Evolutionary conservation across 2,329 filamentous ascomycete genomes (phyloP), one percentile per base, ranked within the genome.

Genomic region (Neofusicoccum laricinum): DNA sequence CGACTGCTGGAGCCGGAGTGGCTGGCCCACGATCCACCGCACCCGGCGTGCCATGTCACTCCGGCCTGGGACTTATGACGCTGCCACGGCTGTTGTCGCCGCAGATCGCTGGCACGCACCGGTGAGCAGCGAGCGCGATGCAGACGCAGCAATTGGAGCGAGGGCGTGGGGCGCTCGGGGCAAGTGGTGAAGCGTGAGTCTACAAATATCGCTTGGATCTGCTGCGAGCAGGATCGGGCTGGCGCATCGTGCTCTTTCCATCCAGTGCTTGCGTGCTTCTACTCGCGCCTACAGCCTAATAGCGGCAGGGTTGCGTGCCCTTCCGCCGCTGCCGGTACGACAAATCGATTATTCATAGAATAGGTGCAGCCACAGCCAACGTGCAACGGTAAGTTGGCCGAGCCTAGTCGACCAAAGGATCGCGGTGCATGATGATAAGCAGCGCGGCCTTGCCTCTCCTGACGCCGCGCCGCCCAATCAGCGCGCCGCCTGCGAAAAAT

Each of bases 331-430:
- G 40, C 61, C 61, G 46, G 61, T 64, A 53, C 61, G 49, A 64
- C 61, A 46, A 55, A 49, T 64, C 62, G 32, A 57, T 64, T 58
- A 57, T 57, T 58, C 62, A 55, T 53, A 63, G 49, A 63, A 55
- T 53, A 50, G 43, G 58, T 61, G 46, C 58, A 61, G 58, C 58
- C 45, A 61, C 58, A 62, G 41, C 55, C 55, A 59, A 59, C 55
- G 41, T 59, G 55, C 55, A 59, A 59, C 55, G 55, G 40, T 59
- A 59, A 59, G 41, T 59, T 59, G 55, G 41, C 55, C 55, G 55
- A 59, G 55, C 41, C 55, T 59, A 59, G 55, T 59, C 55, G 30
- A 46, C 55, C 55, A 59, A 59, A 46, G 59, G 59, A 62, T 50
- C 45, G 46, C 46, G 46, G 17, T 62, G 59, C 61, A 63, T 63